These are phyloP conservation scores for Meyerozyma elateridarum DNA, from an alignment of 1,139 yeast genomes.

Conservation along the genomic window DNA sequence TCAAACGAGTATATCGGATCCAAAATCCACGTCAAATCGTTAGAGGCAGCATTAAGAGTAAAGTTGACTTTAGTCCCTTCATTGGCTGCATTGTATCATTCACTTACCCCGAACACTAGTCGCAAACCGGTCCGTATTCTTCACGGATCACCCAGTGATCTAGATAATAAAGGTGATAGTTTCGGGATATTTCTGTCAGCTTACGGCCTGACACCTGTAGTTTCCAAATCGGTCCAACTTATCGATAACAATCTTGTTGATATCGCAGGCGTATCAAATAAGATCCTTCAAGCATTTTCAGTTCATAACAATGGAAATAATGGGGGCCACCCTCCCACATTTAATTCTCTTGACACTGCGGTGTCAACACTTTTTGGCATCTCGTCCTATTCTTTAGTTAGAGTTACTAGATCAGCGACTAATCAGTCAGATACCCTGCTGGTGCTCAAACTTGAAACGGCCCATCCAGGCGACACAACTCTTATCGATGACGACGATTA, in stretches of 20 bases:
- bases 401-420: constrained; percentile 54
- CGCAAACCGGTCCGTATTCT: constrained; percentile 6
- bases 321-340: constrained; percentile 35
- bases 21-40: constrained; percentile 47
- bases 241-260: constrained; percentile 37
- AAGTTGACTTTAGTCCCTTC: constrained; percentile 44
- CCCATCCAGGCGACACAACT: constrained; percentile 47
- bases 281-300: constrained; percentile 29
- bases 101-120: constrained; percentile 35
- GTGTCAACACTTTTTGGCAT: constrained; percentile 37
- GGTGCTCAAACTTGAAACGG: constrained; percentile 49
- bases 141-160: constrained; percentile 10
- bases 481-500: constrained; percentile 47
- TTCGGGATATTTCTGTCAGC: constrained; percentile 2
- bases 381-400: constrained; percentile 38
- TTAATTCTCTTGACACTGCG: constrained; percentile 44
- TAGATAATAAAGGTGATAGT: constrained; percentile 6
- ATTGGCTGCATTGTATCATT: constrained; percentile 38
- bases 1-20: constrained; percentile 8
- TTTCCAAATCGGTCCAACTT: constrained; percentile 26
- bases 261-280: constrained; percentile 31
- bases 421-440: constrained; percentile 47
- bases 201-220: constrained; percentile 7
- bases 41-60: constrained; percentile 50
- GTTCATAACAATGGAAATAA: constrained; percentile 10